These are phyloP conservation scores for Trametes coccinea DNA, from an alignment of 768 basidiomycete genomes.

Conservation along the genomic window DNA sequence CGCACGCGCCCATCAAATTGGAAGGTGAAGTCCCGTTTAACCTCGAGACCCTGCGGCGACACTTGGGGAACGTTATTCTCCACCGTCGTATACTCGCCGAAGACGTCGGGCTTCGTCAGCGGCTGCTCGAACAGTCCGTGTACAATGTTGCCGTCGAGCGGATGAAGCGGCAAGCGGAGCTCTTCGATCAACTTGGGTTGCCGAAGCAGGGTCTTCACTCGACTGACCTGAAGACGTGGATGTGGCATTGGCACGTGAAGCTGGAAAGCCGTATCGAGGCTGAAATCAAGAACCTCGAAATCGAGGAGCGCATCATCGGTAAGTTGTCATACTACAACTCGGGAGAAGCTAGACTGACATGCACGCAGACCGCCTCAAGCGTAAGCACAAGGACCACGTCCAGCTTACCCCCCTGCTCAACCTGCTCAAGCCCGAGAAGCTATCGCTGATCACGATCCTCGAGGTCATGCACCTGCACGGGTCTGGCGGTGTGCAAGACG, in stretches of 20 bases:
- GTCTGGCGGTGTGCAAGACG: slow-evolving; percentile 72
- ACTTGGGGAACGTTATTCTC: slow-evolving; percentile 62
- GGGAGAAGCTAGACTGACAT: background rate
- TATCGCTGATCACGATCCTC: slow-evolving; percentile 86
- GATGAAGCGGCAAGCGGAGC: slow-evolving; percentile 60
- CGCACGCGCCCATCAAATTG: slow-evolving; percentile 25
- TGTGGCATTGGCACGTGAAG: slow-evolving; percentile 83
- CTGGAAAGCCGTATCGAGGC: slow-evolving; percentile 51
- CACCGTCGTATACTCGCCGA: slow-evolving; percentile 64
- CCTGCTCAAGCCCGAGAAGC: slow-evolving; percentile 71
- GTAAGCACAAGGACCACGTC: background rate
- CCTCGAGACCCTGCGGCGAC: slow-evolving; percentile 66
- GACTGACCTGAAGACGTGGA: slow-evolving; percentile 66
- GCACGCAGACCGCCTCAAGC: background rate
- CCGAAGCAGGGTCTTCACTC: slow-evolving; percentile 45
- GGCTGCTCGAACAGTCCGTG: slow-evolving; percentile 80
- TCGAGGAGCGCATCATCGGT: slow-evolving; percentile 37
- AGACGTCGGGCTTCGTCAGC: slow-evolving; percentile 74
- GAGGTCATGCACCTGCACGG: slow-evolving; percentile 85
- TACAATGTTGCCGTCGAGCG: slow-evolving; percentile 81
- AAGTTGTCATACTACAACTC: slow-evolving; percentile 6
- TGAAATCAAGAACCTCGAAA: slow-evolving; percentile 50
- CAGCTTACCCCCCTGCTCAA: slow-evolving; percentile 69
- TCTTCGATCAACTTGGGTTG: slow-evolving; percentile 60
- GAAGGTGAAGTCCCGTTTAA: slow-evolving; percentile 69